phyloP scores from a whole-genome alignment of 2,329 filamentous ascomycete species.

The Sporothrix humicola region DNA sequence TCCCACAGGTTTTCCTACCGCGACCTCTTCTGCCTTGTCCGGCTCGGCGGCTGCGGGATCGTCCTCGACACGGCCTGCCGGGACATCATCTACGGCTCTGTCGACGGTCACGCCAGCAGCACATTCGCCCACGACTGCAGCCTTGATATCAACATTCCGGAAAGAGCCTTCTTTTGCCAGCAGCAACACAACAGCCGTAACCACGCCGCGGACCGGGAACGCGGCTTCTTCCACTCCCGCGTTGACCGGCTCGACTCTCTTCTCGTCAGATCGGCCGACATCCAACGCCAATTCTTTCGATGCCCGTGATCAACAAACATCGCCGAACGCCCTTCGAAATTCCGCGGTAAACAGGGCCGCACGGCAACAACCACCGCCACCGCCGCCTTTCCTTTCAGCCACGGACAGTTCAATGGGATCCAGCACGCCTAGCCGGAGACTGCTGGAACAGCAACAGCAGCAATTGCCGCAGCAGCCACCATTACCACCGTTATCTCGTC shows the following conservation, averaged over 20 bases:
- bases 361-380: conserved; percentile 22
- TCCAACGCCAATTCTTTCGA: conserved; percentile 8
- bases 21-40: not conserved
- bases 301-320: not conserved
- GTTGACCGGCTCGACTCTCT: conserved; percentile 28
- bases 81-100: not conserved
- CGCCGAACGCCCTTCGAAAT: not conserved
- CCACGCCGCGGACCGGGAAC: conserved; percentile 5
- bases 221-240: conserved; percentile 23
- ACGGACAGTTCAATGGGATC: conserved; percentile 26
- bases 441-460: conserved; percentile 43
- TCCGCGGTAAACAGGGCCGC: conserved; percentile 14
- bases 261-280: conserved; percentile 15
- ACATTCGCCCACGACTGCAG: conserved; percentile 28
- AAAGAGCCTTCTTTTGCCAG: conserved; percentile 22
- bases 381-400: not conserved
- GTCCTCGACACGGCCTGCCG: conserved; percentile 4
- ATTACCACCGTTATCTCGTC: not conserved
- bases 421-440: conserved; percentile 40
- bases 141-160: conserved; percentile 33
- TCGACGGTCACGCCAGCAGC: conserved; percentile 17
- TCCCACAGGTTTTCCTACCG: conserved; percentile 9
- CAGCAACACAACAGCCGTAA: not conserved
- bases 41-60: not conserved
- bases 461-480: conserved; percentile 45